phyloP scores from a whole-genome alignment of 2,329 filamentous ascomycete genomes.

The Paraphaeosphaeria sporulosa region DNA sequence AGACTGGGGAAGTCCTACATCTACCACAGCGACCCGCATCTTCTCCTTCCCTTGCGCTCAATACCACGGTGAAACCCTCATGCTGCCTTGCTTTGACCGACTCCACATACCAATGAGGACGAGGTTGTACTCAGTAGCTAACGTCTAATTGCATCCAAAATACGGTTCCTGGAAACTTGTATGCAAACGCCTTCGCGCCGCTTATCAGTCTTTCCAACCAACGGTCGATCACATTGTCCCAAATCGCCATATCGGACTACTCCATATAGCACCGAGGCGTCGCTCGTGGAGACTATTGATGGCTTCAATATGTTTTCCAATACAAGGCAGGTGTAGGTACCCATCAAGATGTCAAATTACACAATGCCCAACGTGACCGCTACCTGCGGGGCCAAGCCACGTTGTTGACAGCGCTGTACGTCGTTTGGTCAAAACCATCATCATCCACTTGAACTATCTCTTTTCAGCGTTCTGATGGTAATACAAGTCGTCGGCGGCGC shows the following conservation, averaged over 20 bases:
- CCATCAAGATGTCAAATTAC: not conserved
- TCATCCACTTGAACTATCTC: not conserved
- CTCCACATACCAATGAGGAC: not conserved
- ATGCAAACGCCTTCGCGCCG: constrained; percentile 5
- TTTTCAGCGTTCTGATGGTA: not conserved
- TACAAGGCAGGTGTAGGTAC: constrained; percentile 1
- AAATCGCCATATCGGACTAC: not conserved
- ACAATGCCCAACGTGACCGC: constrained; percentile 5
- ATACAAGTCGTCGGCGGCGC: constrained; percentile 2
- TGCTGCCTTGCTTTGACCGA: not conserved
- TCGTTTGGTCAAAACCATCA: not conserved
- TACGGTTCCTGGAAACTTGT: not conserved
- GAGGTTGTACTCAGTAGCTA: not conserved
- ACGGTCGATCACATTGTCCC: not conserved
- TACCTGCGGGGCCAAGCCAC: constrained; percentile 8
- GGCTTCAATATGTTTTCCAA: not conserved
- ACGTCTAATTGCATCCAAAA: not conserved
- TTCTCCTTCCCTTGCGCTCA: not conserved
- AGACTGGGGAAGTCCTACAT: no score
- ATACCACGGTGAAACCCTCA: not conserved
- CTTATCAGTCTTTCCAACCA: not conserved
- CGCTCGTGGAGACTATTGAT: not conserved
- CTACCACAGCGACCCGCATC: not conserved
- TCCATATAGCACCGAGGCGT: not conserved
- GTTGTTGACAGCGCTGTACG: constrained; percentile 10